Conservation (phyloP, 305 asterid species). For the Solanum hybrid region DNA sequence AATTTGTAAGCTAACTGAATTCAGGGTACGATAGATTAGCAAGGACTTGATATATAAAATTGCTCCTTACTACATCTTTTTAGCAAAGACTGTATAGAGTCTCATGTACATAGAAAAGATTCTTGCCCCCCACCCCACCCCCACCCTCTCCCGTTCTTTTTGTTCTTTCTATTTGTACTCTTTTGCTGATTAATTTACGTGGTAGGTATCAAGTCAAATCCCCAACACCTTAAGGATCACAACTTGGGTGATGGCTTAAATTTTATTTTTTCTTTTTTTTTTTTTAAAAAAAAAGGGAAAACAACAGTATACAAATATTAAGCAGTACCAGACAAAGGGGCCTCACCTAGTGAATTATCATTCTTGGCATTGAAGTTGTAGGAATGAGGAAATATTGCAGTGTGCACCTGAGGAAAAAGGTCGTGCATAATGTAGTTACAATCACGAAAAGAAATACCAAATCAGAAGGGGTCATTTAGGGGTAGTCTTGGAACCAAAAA, state of each 20-base stretch:
- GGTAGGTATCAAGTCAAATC: not conserved
- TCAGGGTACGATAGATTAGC: not conserved
- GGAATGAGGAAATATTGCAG: constrained; percentile 34
- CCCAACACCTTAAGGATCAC: not conserved
- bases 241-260: not conserved
- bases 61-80: not conserved
- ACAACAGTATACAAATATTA: not conserved
- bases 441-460: not conserved
- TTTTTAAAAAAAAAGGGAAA: not conserved
- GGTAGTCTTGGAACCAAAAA: not conserved
- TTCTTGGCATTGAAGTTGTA: constrained; percentile 9
- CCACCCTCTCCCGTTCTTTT: not conserved
- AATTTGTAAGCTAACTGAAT: not conserved
- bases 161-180: not conserved
- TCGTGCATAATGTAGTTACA: not conserved
- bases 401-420: constrained; percentile 19
- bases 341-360: constrained; percentile 34
- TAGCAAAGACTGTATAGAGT: not conserved
- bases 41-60: not conserved
- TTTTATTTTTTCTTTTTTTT: too few species aligned
- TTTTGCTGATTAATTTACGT: not conserved
- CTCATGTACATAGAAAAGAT: not conserved
- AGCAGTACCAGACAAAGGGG: not conserved
- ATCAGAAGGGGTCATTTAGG: not conserved
- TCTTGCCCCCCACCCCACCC: not conserved